Evolutionary conservation across 305 asterid species (phyloP).

Genomic region (Fraxinus velutina): DNA sequence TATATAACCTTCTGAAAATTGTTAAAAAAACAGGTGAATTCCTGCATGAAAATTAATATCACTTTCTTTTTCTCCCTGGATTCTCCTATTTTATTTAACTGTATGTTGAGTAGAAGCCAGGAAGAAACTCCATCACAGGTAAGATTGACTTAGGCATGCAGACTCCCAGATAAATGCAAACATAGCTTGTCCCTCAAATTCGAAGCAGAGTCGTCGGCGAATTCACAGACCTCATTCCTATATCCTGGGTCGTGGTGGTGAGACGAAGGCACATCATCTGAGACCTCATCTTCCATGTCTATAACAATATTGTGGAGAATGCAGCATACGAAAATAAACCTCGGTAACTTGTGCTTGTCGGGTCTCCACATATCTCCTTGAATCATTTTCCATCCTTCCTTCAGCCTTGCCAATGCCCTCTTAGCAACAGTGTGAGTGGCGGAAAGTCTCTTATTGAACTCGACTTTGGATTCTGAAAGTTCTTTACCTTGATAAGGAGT

Average conservation of each 20-base stretch:
- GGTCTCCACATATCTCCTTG: slow-evolving; percentile 92
- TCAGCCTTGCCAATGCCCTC: slow-evolving; percentile 61
- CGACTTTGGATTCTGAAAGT: slow-evolving; percentile 39
- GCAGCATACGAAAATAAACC: slow-evolving; percentile 77
- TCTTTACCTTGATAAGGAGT: slow-evolving; percentile 67
- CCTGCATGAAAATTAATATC: neutral
- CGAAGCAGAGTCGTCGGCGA: slow-evolving; percentile 47
- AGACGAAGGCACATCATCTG: slow-evolving; percentile 30
- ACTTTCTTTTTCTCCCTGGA: neutral
- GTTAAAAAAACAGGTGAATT: neutral
- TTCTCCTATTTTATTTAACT: neutral
- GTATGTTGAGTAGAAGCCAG: neutral
- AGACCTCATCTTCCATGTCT: slow-evolving; percentile 62
- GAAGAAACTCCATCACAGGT: neutral
- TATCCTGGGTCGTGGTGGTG: slow-evolving; percentile 62
- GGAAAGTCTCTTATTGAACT: slow-evolving; percentile 51
- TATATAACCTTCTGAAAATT: neutral
- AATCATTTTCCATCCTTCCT: slow-evolving; percentile 80
- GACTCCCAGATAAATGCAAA: slow-evolving; percentile 43
- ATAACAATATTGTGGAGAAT: slow-evolving; percentile 79
- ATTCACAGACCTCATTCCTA: slow-evolving; percentile 45
- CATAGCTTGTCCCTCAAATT: slow-evolving; percentile 57
- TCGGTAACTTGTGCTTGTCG: slow-evolving; percentile 78
- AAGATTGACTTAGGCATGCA: slow-evolving; percentile 18
- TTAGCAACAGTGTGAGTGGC: slow-evolving; percentile 60